Conservation (phyloP, 2,329 filamentous ascomycete genomes). For the Epicoccum sorghinum region DNA sequence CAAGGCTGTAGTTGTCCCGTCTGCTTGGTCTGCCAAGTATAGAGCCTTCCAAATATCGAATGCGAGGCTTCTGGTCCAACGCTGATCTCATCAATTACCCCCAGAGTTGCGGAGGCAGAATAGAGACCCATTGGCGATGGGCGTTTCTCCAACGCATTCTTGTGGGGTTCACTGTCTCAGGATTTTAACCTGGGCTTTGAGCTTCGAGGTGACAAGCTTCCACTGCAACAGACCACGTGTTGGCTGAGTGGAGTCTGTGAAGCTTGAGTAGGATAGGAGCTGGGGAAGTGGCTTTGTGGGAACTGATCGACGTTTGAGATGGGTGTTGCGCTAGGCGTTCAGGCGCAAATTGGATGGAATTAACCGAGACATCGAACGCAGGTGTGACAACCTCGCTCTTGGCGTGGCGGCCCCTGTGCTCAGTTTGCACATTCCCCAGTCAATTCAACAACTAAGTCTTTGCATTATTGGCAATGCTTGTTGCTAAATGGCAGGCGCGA, state of each 20-base stretch:
- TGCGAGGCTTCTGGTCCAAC: constrained; percentile 18
- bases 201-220: constrained; percentile 41
- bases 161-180: constrained; percentile 22
- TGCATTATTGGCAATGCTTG: constrained; percentile 20
- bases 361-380: constrained; percentile 31
- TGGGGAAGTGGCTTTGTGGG: constrained; percentile 17
- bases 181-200: constrained; percentile 30
- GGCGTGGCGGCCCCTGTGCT: constrained; percentile 4
- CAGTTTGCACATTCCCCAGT: constrained; percentile 25
- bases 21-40: constrained; percentile 15
- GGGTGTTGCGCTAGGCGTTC: constrained; percentile 23
- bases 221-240: constrained; percentile 37
- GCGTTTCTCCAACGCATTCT: constrained; percentile 33
- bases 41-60: neutral
- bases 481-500: constrained; percentile 25
- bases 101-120: constrained; percentile 17
- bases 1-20: constrained; percentile 22
- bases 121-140: constrained; percentile 18
- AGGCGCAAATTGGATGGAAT: constrained; percentile 24
- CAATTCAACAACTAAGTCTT: constrained; percentile 11
- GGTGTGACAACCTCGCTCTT: constrained; percentile 36
- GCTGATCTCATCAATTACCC: constrained; percentile 15
- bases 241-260: constrained; percentile 27
- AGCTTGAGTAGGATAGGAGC: constrained; percentile 25
- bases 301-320: constrained; percentile 26